Evolutionary conservation across 495 filamentous ascomycete genomes (phyloP).

Genomic region (Apodospora peruviana): DNA sequence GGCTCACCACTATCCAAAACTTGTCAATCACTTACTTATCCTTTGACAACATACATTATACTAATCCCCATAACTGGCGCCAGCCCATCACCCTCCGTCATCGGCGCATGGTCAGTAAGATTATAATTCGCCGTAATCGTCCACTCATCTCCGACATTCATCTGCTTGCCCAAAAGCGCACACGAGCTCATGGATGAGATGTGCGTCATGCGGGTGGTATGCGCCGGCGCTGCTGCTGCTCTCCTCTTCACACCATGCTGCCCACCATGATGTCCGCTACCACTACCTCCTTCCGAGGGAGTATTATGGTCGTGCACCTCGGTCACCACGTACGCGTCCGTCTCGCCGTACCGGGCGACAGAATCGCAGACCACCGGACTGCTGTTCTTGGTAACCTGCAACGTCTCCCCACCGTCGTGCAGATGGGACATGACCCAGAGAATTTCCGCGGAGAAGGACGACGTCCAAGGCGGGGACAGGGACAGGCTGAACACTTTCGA

Average conservation of each 20-base stretch:
- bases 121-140: conserved; percentile 20
- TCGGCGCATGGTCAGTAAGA: conserved; percentile 12
- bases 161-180: not conserved
- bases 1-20: too few species aligned
- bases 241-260: not conserved
- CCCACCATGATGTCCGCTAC: not conserved
- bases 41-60: conserved; percentile 16
- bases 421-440: conserved; percentile 7
- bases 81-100: conserved; percentile 8
- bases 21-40: too few species aligned
- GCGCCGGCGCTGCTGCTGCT: too few species aligned
- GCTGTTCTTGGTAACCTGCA: conserved; percentile 11
- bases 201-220: not conserved
- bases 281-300: not conserved
- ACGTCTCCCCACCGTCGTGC: conserved; percentile 13
- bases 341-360: conserved; percentile 16
- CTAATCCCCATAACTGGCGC: conserved; percentile 20
- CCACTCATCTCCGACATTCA: conserved; percentile 17
- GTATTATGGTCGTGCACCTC: not conserved
- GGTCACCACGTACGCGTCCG: conserved; percentile 5
- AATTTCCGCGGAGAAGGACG: conserved; percentile 10
- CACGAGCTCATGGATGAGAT: conserved; percentile 14
- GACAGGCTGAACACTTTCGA: conserved; percentile 4
- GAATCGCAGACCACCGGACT: conserved; percentile 9
- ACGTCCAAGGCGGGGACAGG: conserved; percentile 19